These are phyloP conservation scores for Iris macrosiphon DNA, from an alignment of 106 monocot species.

Conservation along the genomic window DNA sequence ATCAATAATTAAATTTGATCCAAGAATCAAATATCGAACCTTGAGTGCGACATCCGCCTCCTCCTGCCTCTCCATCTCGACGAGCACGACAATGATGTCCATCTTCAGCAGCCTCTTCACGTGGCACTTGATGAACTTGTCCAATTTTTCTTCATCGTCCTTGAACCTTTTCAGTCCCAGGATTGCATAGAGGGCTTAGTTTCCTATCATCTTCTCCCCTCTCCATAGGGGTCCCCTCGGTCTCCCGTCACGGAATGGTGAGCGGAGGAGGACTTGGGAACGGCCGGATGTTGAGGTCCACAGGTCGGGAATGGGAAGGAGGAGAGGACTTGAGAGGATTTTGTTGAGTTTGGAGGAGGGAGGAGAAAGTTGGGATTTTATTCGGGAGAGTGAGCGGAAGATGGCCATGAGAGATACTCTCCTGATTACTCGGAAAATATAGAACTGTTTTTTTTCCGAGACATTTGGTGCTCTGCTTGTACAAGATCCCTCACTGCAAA, in stretches of 20 bases:
- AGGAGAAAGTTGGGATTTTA: neutral
- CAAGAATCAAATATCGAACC: constrained; percentile 14
- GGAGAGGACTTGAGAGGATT: neutral
- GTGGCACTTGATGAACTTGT: constrained; percentile 55
- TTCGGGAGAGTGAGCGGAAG: constrained; percentile 12
- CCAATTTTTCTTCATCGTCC: constrained; percentile 64
- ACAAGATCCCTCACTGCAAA: no score
- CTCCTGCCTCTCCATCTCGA: constrained; percentile 71
- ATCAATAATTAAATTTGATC: no score
- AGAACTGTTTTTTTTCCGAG: no score
- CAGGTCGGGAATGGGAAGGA: neutral
- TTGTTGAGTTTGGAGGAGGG: neutral
- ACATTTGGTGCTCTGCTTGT: no score
- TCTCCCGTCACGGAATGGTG: constrained; percentile 54
- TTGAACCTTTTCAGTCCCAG: constrained; percentile 73
- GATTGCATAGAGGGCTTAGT: constrained; percentile 64
- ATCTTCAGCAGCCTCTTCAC: constrained; percentile 69
- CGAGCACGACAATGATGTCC: constrained; percentile 73
- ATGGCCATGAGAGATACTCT: constrained; percentile 31
- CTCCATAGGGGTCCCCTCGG: constrained; percentile 76
- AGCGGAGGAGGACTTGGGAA: neutral
- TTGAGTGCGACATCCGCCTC: constrained; percentile 63
- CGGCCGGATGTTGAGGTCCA: no score
- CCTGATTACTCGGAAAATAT: no score
- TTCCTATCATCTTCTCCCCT: constrained; percentile 79